Base-by-base conservation (phyloP, 352 stramenopile genomes). In the Phytophthora podocarpi region DNA sequence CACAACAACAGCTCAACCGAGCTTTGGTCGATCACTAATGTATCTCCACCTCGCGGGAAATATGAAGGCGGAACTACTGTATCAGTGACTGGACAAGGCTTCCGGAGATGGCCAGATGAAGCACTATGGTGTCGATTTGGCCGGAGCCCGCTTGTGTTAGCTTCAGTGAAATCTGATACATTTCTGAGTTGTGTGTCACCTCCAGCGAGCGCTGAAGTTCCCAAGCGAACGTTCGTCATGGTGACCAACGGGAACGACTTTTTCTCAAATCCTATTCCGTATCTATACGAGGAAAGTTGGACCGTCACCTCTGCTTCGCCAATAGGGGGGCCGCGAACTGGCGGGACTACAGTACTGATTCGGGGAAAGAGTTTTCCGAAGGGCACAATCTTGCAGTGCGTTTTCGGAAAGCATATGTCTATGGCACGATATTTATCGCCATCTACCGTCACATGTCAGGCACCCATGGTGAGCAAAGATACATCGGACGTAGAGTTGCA, bases 231-330 rank as follows among this genome's bases (percentile, higher is more conserved):
- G 0, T 87, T 78, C 45, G n/a, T 86, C 46, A 82, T 85, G 64
- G 60, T 92, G 15, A 90, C 77, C 1, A 75, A 90, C 37, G 68
- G 64, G 2, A 40, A 72, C 26, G 70, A 62, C 1, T 83, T 83
- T 43, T 90, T 67, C 42, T 88, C 83, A 0, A 93, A 93, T 57
- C 78, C 76, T 8, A 27, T 90, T 20, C 40, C 51, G 13, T 93
- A 76, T 26, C 31, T 54, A 1, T 93, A 90, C 42, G 74, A 89
- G 26, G 37, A 40, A 10, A 53, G 20, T 0, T 92, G 79, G 77
- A 49, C 23, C 5, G 21, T 85, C 4, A 49, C 20, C 0, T 56
- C 63, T 9, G 46, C 76, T 20, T 62, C 27, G 5, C 79, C 76
- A 15, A 30, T 34, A 12, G 52, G 34, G 9, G 79, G 71, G 7